These are phyloP conservation scores for Leptosphaerulina australis DNA, from an alignment of 2,329 filamentous ascomycete genomes.

Conservation along the genomic window DNA sequence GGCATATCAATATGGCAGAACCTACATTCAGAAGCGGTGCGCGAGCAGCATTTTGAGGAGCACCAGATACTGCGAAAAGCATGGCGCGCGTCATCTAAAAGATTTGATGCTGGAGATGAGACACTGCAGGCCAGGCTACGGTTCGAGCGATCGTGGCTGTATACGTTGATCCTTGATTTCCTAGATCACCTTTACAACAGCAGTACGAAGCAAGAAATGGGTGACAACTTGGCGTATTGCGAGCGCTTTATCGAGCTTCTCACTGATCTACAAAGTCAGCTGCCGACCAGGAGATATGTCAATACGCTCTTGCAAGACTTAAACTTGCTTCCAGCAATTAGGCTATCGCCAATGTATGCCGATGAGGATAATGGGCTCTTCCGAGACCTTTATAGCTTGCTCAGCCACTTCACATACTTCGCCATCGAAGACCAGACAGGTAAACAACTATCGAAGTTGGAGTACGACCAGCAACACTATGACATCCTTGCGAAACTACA, in stretches of 20 bases:
- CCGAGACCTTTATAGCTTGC: conserved; percentile 78
- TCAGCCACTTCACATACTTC: conserved; percentile 87
- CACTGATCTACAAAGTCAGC: conserved; percentile 86
- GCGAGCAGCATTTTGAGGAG: conserved; percentile 75
- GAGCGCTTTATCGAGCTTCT: conserved; percentile 93
- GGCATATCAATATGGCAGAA: conserved; percentile 97
- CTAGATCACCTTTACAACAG: conserved; percentile 70
- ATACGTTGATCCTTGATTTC: conserved; percentile 83
- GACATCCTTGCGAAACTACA: conserved; percentile 78
- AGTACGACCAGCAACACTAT: conserved; percentile 82
- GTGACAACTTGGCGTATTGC: conserved; percentile 76
- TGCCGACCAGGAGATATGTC: conserved; percentile 91
- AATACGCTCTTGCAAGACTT: conserved; percentile 87
- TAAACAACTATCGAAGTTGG: conserved; percentile 70
- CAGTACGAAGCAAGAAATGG: conserved; percentile 49
- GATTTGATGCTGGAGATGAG: conserved; percentile 86
- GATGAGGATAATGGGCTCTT: conserved; percentile 76
- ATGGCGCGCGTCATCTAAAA: conserved; percentile 85
- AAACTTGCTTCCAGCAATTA: conserved; percentile 78
- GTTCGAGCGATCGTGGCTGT: conserved; percentile 94
- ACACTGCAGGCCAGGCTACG: conserved; percentile 76
- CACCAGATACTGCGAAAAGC: conserved; percentile 79
- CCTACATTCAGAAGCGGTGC: conserved; percentile 74
- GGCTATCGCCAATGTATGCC: conserved; percentile 77
- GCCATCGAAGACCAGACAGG: conserved; percentile 91